A percentile compares a stretch with the other conserved stretches of the same genome.
Conservation (phyloP, 176 grass and related monocot genomes). For the Microstegium vimineum region DNA sequence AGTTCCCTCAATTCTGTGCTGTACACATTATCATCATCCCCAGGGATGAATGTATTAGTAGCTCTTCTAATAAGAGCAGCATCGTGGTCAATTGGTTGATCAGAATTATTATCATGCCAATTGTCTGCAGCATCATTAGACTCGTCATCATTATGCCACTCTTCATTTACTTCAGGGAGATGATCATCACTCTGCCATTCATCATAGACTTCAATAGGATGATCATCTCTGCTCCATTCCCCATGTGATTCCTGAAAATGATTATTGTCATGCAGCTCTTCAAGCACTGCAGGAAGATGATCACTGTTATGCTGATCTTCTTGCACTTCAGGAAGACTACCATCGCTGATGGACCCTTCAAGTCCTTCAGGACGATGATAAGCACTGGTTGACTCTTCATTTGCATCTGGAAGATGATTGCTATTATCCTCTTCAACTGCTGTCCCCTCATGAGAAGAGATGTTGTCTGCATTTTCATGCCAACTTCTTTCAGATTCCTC, state of each 20-base stretch:
- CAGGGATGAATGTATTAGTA: conserved; percentile 69
- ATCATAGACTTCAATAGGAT: conserved; percentile 34
- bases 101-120: conserved; percentile 58
- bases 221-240: conserved; percentile 45
- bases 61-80: conserved; percentile 54
- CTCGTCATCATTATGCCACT: conserved; percentile 62
- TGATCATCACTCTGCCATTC: conserved; percentile 62
- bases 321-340: conserved; percentile 39
- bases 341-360: conserved; percentile 43
- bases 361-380: conserved; percentile 43
- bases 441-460: conserved; percentile 31
- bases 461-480: conserved; percentile 46
- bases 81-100: conserved; percentile 46
- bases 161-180: conserved; percentile 52
- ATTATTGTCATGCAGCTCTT: conserved; percentile 46
- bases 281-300: conserved; percentile 36
- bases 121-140: conserved; percentile 56
- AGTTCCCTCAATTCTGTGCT: conserved; percentile 87
- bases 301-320: conserved; percentile 46
- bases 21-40: conserved; percentile 75
- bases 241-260: conserved; percentile 43
- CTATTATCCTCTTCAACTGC: conserved; percentile 39
- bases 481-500: conserved; percentile 50
- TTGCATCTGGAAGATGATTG: conserved; percentile 30
- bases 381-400: conserved; percentile 44